These are phyloP conservation scores for Phytophthora aleatoria DNA, from an alignment of 352 stramenopile species.

Conservation along the genomic window DNA sequence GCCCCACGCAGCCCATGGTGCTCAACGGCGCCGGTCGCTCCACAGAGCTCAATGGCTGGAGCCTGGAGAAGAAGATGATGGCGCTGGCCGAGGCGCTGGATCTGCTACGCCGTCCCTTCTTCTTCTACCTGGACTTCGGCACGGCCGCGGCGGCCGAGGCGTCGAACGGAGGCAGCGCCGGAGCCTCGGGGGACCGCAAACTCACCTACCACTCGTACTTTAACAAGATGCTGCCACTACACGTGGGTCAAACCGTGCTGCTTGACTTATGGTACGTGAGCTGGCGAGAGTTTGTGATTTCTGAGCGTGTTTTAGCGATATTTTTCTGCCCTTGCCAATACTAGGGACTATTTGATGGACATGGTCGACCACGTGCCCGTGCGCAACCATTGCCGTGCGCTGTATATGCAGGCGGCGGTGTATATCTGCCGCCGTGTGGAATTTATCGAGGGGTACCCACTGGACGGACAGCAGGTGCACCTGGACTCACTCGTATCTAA, in stretches of 20 bases:
- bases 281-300: not conserved
- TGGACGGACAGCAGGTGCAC: slow-evolving; percentile 60
- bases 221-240: slow-evolving; percentile 74
- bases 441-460: slow-evolving; percentile 69
- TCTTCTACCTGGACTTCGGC: slow-evolving; percentile 80
- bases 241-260: slow-evolving; percentile 68
- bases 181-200: slow-evolving; percentile 47
- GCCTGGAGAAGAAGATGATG: slow-evolving; percentile 81
- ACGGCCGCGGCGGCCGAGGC: slow-evolving; percentile 31
- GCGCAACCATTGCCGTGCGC: slow-evolving; percentile 66
- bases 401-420: slow-evolving; percentile 72
- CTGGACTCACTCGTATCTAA: slow-evolving; percentile 58
- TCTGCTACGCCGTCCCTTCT: slow-evolving; percentile 69
- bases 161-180: slow-evolving; percentile 26
- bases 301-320: not conserved
- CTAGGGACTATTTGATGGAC: slow-evolving; percentile 80
- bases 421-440: slow-evolving; percentile 82
- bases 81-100: slow-evolving; percentile 61
- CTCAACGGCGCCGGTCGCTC: slow-evolving; percentile 41
- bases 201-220: slow-evolving; percentile 67
- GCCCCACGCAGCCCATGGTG: slow-evolving; percentile 42
- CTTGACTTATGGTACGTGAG: slow-evolving; percentile 70
- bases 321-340: not conserved
- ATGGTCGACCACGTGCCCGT: slow-evolving; percentile 80
- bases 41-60: slow-evolving; percentile 73